Percentiles rank a stretch among this genome's conserved stretches.
Evolutionary conservation across 1,284 basidiomycete genomes (phyloP).

Genomic region (Trametes sp.): DNA sequence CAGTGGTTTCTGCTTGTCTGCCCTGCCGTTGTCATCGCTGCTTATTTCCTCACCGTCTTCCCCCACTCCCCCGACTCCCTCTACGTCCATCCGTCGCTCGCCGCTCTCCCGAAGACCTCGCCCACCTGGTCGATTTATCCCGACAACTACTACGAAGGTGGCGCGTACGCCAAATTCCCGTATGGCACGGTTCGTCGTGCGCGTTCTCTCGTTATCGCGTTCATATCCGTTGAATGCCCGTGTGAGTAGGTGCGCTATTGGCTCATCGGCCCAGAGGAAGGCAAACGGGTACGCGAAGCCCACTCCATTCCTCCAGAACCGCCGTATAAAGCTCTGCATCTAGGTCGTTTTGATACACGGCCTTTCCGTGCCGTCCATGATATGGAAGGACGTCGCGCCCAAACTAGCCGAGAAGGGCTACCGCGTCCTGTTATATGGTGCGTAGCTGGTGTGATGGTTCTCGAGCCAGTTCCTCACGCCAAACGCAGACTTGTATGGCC

Average conservation of each 20-base stretch:
- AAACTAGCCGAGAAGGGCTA: constrained; percentile 67
- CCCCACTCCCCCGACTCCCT: constrained; percentile 61
- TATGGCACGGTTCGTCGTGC: constrained; percentile 56
- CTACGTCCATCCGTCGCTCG: constrained; percentile 62
- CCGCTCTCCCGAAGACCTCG: constrained; percentile 58
- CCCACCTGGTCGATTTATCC: constrained; percentile 75
- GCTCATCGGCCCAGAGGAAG: constrained; percentile 74
- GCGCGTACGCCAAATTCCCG: constrained; percentile 69
- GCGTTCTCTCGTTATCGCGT: constrained; percentile 15
- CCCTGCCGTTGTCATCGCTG: constrained; percentile 62
- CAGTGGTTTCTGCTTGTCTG: constrained; percentile 64
- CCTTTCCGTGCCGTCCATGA: constrained; percentile 75
- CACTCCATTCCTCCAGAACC: background rate
- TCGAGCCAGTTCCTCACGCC: background rate
- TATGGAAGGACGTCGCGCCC: constrained; percentile 78
- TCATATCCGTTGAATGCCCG: constrained; percentile 21
- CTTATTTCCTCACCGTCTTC: constrained; percentile 69
- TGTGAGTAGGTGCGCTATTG: constrained; percentile 72
- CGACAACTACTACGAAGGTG: constrained; percentile 69
- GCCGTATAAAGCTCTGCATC: background rate
- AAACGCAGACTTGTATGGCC: constrained; percentile 72
- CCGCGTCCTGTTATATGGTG: constrained; percentile 78
- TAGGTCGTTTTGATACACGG: constrained; percentile 82
- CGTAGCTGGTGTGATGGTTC: constrained; percentile 11
- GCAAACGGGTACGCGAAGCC: constrained; percentile 60